A percentile compares a stretch with the other conserved stretches of the same genome.
These are phyloP conservation scores for Vitis labrusca DNA, from an alignment of 164 flowering plant species.

Conservation along the genomic window DNA sequence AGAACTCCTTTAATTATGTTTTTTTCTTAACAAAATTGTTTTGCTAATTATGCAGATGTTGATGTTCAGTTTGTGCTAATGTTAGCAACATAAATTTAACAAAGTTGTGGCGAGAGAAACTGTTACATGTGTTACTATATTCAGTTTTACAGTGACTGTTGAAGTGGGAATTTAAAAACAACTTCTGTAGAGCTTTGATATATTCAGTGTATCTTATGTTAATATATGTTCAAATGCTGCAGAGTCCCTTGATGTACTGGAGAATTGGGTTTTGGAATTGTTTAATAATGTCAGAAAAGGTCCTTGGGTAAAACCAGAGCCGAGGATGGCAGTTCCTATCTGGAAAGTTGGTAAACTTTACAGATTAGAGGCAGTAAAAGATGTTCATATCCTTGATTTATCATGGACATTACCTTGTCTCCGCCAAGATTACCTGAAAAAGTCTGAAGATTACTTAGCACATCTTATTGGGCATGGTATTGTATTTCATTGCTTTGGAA, in stretches of 20 bases:
- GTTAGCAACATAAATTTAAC: too few relatives aligned
- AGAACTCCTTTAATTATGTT: too few relatives aligned
- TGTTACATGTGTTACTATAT: too few relatives aligned
- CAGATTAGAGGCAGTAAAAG: constrained; percentile 88
- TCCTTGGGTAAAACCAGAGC: constrained; percentile 30
- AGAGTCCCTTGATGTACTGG: constrained; percentile 84
- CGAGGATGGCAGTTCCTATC: constrained; percentile 44
- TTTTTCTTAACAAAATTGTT: too few relatives aligned
- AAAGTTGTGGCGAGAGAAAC: too few relatives aligned
- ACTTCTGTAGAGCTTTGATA: not conserved
- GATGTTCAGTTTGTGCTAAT: too few relatives aligned
- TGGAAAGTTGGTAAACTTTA: constrained; percentile 85
- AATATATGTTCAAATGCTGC: constrained; percentile 27
- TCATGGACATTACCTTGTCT: constrained; percentile 94
- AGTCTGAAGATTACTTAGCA: constrained; percentile 90
- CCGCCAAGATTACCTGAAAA: constrained; percentile 72
- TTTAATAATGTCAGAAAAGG: constrained; percentile 64
- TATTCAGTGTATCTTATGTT: not conserved
- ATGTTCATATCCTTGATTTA: constrained; percentile 80
- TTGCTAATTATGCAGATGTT: too few relatives aligned
- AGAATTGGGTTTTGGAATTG: constrained; percentile 82
- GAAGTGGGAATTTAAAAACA: too few relatives aligned
- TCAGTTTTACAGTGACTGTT: too few relatives aligned
- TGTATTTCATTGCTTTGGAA: constrained; percentile 7
- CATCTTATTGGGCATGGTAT: constrained; percentile 98